Conservation (phyloP, 2,329 filamentous ascomycete genomes). For the Fusarium euwallaceae region DNA sequence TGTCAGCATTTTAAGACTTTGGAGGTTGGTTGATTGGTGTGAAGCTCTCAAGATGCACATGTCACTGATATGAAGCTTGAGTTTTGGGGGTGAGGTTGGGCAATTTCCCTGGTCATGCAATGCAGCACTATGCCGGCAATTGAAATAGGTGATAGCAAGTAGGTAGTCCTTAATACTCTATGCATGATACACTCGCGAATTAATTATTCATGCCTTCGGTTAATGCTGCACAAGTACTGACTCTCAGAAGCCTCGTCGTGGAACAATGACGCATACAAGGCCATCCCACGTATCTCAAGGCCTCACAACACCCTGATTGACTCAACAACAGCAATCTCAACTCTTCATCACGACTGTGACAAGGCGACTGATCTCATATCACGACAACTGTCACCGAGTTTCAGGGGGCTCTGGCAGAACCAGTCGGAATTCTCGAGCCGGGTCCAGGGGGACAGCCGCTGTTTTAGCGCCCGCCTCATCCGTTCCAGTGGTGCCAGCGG, state of each 20-base stretch:
- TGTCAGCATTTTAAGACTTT: slow-evolving; percentile 19
- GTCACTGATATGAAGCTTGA: neutral
- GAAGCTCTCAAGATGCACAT: slow-evolving; percentile 14
- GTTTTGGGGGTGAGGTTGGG: neutral
- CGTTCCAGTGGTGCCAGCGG: slow-evolving; percentile 36
- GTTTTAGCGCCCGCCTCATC: slow-evolving; percentile 41
- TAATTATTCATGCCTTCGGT: neutral
- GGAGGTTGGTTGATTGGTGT: slow-evolving; percentile 3
- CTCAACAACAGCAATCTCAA: neutral
- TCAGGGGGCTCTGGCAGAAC: slow-evolving; percentile 4
- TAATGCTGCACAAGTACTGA: neutral
- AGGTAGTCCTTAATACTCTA: neutral
- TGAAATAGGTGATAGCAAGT: neutral
- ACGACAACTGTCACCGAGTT: neutral
- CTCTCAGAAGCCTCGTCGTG: neutral
- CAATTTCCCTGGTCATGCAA: neutral
- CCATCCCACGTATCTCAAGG: neutral
- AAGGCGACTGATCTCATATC: neutral
- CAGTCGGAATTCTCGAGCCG: slow-evolving; percentile 15
- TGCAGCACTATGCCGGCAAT: neutral
- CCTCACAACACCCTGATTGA: neutral
- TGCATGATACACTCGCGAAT: neutral
- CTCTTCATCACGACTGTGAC: neutral
- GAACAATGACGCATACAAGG: neutral
- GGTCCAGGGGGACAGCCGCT: slow-evolving; percentile 11